phyloP scores from a whole-genome alignment of 208 protist genomes.

The Trypanosoma congolense region DNA sequence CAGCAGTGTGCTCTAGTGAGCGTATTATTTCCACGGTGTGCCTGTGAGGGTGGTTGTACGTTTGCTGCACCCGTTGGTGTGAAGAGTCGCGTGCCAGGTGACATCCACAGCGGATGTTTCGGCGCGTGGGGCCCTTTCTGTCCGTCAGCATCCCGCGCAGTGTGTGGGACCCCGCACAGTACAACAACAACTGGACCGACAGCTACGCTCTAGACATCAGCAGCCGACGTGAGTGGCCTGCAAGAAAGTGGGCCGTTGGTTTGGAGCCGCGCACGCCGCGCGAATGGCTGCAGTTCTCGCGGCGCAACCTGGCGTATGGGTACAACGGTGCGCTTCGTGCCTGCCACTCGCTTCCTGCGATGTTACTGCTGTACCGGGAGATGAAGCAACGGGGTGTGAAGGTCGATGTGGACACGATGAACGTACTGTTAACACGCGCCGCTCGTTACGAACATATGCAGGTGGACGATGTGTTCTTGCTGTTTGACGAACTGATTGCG shows the following conservation, averaged over 20 bases:
- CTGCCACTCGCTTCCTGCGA: slow-evolving; percentile 77
- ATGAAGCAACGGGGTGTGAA: slow-evolving; percentile 88
- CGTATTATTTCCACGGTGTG: too few relatives aligned
- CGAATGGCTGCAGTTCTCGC: slow-evolving; percentile 76
- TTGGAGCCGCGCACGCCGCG: slow-evolving; percentile 79
- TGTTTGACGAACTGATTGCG: slow-evolving; percentile 75
- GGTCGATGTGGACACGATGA: slow-evolving; percentile 87
- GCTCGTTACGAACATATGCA: slow-evolving; percentile 80
- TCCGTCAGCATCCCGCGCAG: slow-evolving; percentile 68
- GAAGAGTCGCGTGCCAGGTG: background rate
- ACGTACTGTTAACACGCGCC: slow-evolving; percentile 75
- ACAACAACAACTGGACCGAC: slow-evolving; percentile 84
- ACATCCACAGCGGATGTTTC: slow-evolving; percentile 29
- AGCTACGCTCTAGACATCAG: slow-evolving; percentile 72
- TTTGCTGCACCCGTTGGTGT: background rate
- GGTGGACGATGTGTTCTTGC: slow-evolving; percentile 76
- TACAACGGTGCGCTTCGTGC: slow-evolving; percentile 88
- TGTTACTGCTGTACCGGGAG: slow-evolving; percentile 85
- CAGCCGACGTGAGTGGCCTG: slow-evolving; percentile 77
- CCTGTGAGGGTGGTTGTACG: background rate
- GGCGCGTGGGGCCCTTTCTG: slow-evolving; percentile 22
- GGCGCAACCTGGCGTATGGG: slow-evolving; percentile 83
- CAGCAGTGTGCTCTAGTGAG: too few relatives aligned
- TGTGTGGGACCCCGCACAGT: slow-evolving; percentile 79
- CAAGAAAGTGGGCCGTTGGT: slow-evolving; percentile 77